Base-by-base conservation (phyloP, 2,329 filamentous ascomycete genomes). In the Podosphaera leucotricha region DNA sequence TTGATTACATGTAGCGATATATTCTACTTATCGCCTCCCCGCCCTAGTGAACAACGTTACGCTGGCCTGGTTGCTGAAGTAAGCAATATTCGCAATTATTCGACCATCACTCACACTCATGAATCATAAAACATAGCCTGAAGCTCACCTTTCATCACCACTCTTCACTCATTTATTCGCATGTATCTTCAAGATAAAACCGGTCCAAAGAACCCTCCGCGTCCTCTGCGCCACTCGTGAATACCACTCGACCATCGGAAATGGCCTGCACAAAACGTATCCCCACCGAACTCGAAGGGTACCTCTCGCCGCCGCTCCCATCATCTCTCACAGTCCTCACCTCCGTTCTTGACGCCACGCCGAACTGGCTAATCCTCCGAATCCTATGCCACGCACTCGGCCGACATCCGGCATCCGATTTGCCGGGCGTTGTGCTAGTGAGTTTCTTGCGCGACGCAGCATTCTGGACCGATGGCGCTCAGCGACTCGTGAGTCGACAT, bases 361-460 rank as follows among this genome's bases (percentile, higher is more conserved):
- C 74, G 2, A 78, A 77, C 59, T 80, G 76, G 75, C 70, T 80
- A 24, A 59, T 75, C 19, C 60, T 75, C 40, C 66, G 73, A 33
- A 69, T 70, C 53, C 57, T 77, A 2, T 64, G 50, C 48, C 46
- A 46, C 47, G 16, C 41, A 43, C 42, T 51, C 41, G 18, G 44
- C 38, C 47, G 56, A 24, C 55, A 61, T 18, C 26, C 18, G 15
- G 4, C n/a, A 16, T 18, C 11, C 20, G 33, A 26, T 11, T 1
- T 16, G 38, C 61, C 59, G 21, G 68, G 64, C 42, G 70, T 94
- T 0, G 66, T 93, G 2, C 65, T 94, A 2, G 75, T 90, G 46
- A 92, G 81, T 62, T 93, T 90, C 61, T 63, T 92, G 61, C 70
- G 82, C 47, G 79, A 87, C 53, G 71, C 70, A 49, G 64, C 70